Base-by-base conservation (phyloP, 2,329 filamentous ascomycete genomes). In the Nannizzia gypsea region DNA sequence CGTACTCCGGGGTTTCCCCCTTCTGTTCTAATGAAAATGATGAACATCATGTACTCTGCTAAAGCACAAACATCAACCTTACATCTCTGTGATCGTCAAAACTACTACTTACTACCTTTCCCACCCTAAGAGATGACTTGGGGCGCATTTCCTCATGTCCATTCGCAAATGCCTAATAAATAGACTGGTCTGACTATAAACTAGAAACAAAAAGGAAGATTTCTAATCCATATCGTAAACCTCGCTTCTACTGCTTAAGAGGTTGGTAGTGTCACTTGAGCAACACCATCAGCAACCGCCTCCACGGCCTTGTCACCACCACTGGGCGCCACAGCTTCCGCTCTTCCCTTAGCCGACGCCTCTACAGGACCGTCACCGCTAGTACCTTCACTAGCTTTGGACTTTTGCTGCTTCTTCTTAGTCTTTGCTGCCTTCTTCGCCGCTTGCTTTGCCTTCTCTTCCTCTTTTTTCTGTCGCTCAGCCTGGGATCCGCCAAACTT, bases 391-490 rank as follows among this genome's bases (percentile, higher is more conserved):
- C 31, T 34, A 24, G 15, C 5, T 11, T 54, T 24, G 26, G 24
- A 59, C 55, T 62, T 61, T 24, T 60, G 62, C 36, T 55, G 28
- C 3, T 57, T 61, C 13, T 58, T 67, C 60, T 64, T 63, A 61
- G 62, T 61, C 46, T 54, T 54, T 8, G 48, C 48, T 0, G 69
- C 69, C 48, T 65, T 64, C 59, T 68, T 70, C 8, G 72, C 71
- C 13, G 69, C 68, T 63, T 73, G 73, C 68, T 73, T 73, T 1
- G 73, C 72, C 1, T 70, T 69, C 0, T 76, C 77, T 68, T 87
- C 87, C 65, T 88, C 85, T 67, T 87, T 87, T 68, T 86, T 86
- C 44, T 84, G 78, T 64, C 89, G 84, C 66, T 86, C 79, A 38
- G 80, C 79, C 68, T 85, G 83, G 20, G 80, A 82, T 5, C 85